These are phyloP conservation scores for Cucurbita moschata DNA, from an alignment of 306 rosid genomes.

Conservation along the genomic window DNA sequence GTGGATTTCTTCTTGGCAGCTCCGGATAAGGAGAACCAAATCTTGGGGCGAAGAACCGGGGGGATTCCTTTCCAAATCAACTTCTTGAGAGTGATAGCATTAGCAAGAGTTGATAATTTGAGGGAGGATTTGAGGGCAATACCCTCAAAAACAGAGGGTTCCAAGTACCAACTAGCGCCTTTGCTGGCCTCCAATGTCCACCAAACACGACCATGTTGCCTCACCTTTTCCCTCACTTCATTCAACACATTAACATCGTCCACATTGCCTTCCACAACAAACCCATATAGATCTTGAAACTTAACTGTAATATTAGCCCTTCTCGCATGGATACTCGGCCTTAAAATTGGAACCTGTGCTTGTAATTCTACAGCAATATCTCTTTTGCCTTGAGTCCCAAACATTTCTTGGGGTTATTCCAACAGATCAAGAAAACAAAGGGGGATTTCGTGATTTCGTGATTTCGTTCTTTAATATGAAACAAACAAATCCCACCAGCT, in stretches of 20 bases:
- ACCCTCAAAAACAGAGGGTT: slow-evolving; percentile 59
- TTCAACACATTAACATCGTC: slow-evolving; percentile 95
- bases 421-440: not conserved
- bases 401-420: slow-evolving; percentile 25
- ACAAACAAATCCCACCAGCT: slow-evolving; percentile 4
- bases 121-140: slow-evolving; percentile 67
- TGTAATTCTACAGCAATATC: slow-evolving; percentile 83
- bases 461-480: not conserved
- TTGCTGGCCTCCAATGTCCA: slow-evolving; percentile 96
- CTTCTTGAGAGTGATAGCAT: slow-evolving; percentile 82
- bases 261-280: slow-evolving; percentile 95
- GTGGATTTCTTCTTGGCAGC: slow-evolving; percentile 98
- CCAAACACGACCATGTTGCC: slow-evolving; percentile 90
- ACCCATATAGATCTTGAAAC: slow-evolving; percentile 93
- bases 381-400: slow-evolving; percentile 60
- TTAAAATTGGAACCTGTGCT: slow-evolving; percentile 57
- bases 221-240: slow-evolving; percentile 94
- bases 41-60: slow-evolving; percentile 84
- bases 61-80: slow-evolving; percentile 90
- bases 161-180: slow-evolving; percentile 92
- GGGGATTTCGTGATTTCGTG: not conserved
- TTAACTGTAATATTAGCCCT: slow-evolving; percentile 87
- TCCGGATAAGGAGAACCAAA: slow-evolving; percentile 90
- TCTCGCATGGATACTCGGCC: slow-evolving; percentile 92
- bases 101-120: slow-evolving; percentile 61